Evolutionary conservation across 768 basidiomycete species (phyloP), one percentile per base, ranked within the genome.

Genomic region (Kwoniella mangroviensis): DNA sequence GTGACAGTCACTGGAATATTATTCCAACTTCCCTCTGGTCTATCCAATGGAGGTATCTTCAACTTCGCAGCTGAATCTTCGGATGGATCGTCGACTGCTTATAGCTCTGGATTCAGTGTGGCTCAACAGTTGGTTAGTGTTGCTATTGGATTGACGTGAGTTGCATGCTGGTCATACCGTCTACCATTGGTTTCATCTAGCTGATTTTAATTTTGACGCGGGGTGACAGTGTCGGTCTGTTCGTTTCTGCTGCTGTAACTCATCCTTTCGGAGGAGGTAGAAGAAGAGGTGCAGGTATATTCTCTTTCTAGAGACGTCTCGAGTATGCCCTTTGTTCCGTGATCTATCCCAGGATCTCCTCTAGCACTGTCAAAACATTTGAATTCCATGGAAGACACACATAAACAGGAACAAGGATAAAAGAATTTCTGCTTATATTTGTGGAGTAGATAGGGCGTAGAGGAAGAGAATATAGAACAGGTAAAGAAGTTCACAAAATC

Each of bases 11-110:
- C 90, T 0, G 92, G 90, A 24, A 91, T 94, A 58, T 85, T 93
- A 17, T 91, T 93, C 84, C 93, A 94, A 83, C 86, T 94, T 1
- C 92, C 92, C 0, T 91, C 90, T 9, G 92, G 92, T 49, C 86
- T 94, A 12, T 88, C 90, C 9, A 91, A 88, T 54, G 91, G 91
- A 12, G 92, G 92, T 40, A 87, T 94, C 7, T 86, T 94, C 71
- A 88, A 87, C 0, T 93, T 76, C 57, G 67, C 70, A n/a, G 72
- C 69, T 51, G 64, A 69, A 65, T 65, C 61, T 10, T 60, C 63
- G 2, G 64, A 70, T 54, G 69, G 69, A 28, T 52, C 45, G 13
- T 55, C 63, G 5, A 70, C 56, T 5, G 69, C 69, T 4, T 70
- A 70, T 63, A 63, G 64, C 53, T 60, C 67, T 55, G 75, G 74